phyloP scores from a whole-genome alignment of 306 rosid species.

The Acacia acuminata region DNA sequence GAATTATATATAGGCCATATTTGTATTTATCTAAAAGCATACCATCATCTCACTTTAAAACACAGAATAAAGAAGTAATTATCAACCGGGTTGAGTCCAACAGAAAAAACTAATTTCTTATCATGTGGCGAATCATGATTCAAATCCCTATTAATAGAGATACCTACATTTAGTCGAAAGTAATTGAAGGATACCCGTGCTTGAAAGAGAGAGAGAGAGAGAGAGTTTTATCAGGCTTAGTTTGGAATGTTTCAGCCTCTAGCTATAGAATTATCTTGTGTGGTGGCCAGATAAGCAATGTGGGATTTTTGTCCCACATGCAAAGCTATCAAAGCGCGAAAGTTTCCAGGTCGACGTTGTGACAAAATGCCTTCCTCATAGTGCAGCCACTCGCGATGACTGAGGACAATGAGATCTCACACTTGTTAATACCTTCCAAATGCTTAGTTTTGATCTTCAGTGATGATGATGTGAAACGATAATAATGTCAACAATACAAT shows the following conservation, averaged over 20 bases:
- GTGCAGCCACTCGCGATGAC: not conserved
- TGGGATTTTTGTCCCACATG: not conserved
- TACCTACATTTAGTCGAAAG: no score
- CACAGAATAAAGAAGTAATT: not conserved
- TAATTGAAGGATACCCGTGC: no score
- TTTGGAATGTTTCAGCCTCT: not conserved
- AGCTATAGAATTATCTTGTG: not conserved
- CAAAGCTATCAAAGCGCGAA: not conserved
- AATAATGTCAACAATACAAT: not conserved
- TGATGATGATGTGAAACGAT: not conserved
- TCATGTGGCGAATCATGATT: no score
- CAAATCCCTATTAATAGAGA: no score
- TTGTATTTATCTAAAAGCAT: not conserved
- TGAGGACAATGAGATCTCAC: not conserved
- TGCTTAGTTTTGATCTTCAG: not conserved
- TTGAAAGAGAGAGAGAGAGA: no score
- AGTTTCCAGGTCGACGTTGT: not conserved
- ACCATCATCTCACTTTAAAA: not conserved
- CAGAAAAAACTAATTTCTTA: no score
- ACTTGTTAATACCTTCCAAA: not conserved
- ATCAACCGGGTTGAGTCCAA: not conserved
- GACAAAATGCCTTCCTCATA: not conserved
- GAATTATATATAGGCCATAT: not conserved
- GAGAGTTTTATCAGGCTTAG: no score
- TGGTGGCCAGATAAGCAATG: not conserved